Conservation (phyloP, 495 filamentous ascomycete species). For the Talaromyces adpressus region DNA sequence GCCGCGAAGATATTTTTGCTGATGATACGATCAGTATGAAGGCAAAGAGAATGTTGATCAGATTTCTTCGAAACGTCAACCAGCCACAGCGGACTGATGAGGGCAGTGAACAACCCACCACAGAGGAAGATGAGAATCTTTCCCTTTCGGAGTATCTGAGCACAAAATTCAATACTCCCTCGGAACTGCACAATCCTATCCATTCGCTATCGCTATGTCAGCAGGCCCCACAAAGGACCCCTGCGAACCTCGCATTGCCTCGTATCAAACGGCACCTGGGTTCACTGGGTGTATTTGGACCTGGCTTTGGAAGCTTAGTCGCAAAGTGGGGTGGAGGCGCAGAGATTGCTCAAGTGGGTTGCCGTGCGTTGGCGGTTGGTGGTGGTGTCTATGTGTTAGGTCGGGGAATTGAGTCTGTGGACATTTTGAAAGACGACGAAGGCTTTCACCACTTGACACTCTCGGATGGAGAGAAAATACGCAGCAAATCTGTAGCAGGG, state of each 20-base stretch:
- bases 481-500: conserved; percentile 49
- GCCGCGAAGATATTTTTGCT: conserved; percentile 80
- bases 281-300: conserved; percentile 80
- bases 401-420: conserved; percentile 46
- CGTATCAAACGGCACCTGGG: conserved; percentile 72
- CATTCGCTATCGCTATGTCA: conserved; percentile 74
- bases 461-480: conserved; percentile 52
- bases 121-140: conserved; percentile 26
- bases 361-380: conserved; percentile 86
- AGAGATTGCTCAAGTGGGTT: conserved; percentile 90
- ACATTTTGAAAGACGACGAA: conserved; percentile 13
- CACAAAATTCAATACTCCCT: conserved; percentile 65
- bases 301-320: conserved; percentile 77
- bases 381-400: conserved; percentile 85
- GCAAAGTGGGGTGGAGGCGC: conserved; percentile 89
- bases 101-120: conserved; percentile 19
- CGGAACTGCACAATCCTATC: conserved; percentile 61
- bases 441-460: conserved; percentile 42
- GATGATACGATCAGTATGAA: conserved; percentile 63
- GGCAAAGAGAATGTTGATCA: conserved; percentile 78
- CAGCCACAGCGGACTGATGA: conserved; percentile 17
- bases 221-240: conserved; percentile 44
- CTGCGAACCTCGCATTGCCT: conserved; percentile 57
- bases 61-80: conserved; percentile 65
- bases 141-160: conserved; percentile 59